Evolutionary conservation across 2,329 filamentous ascomycete species (phyloP), one percentile per base, ranked within the genome.

Genomic region (Aspergillus latus): DNA sequence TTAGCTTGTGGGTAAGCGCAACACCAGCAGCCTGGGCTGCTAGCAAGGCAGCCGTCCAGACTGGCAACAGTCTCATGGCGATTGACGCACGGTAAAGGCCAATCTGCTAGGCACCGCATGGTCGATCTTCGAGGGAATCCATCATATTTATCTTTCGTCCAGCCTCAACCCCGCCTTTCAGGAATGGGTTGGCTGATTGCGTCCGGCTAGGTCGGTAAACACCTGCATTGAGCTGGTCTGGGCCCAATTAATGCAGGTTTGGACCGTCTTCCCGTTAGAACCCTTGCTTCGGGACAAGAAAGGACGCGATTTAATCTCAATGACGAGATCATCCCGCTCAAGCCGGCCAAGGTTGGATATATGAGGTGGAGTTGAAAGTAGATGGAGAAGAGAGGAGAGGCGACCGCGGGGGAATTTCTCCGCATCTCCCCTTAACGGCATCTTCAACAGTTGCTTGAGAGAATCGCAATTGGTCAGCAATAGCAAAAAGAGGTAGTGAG

Each of bases 1-100:
- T 77, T 8, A 79, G 72, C 53, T 77, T 77, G 57, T 80, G 79
- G 36, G 75, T 79, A 57, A 84, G 72, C 10, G 79, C 73, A 57
- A 80, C 71, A 52, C 78, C 80, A 57, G 74, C 69, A 59, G 74
- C 69, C 61, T 80, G 75, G 46, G 74, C 70, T 16, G 76, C 78
- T 61, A 82, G 68, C 59, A 68, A 73, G 51, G 68, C 65, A 48
- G 68, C 54, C 15, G 66, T 61, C 59, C 69, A 68, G 42, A 67
- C 58, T 32, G 66, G 65, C 39, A 71, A 58, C 54, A 78, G 58
- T 66, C 72, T 78, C 76, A 78, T 78, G 29, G 9, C 26, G 49
- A 42, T 60, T 43, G 29, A 29, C n/a, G 46, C 15, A n/a, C 11
- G 37, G 11, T 13, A 40, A 42, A 42, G 21, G 21, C 46, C 32